Base-by-base conservation (phyloP, 2,329 filamentous ascomycete species). In the Ophiostoma tasmaniense region DNA sequence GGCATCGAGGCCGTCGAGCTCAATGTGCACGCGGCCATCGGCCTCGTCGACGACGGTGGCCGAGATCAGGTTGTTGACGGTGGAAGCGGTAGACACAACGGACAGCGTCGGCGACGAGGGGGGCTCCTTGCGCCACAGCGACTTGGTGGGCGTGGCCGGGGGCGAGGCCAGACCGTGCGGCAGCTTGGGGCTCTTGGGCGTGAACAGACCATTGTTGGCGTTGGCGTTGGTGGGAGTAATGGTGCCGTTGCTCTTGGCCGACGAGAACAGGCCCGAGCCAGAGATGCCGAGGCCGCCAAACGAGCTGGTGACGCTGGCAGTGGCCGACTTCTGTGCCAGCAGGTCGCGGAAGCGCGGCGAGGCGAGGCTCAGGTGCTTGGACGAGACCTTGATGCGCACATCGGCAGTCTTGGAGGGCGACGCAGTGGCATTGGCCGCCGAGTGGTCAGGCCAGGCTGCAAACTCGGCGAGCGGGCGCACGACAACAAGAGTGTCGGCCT, bases 311-410 rank as follows among this genome's bases (percentile, higher is more conserved):
- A 42, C 52, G 52, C 33, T 62, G 20, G 59, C 33, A 17, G 45
- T 55, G n/a, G 64, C 70, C 4, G 55, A 39, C 55, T 42, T 42
- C 10, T 55, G 59, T 0, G 70, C 67, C 2, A 68, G 45, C 10
- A 69, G 75, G 71, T 73, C 76, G 64, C 66, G 72, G 67, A 77
- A 74, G 4, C 71, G 70, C 28, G 72, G 70, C 10, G 78, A 80
- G 0, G 78, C 77, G 6, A 79, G 73, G 25, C 72, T 73, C n/a
- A 80, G 73, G 68, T 79, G 78, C 67, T 74, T 76, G 1, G 77
- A 78, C 1, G 78, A 79, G 17, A 76, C 74, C 68, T 78, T 78
- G 75, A 78, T 75, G 69, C 75, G 75, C 65, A 77, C 71, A 2
- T 75, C 76, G 0, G 72, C 67, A 6, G 65, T 67, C 6, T 20